Percentiles rank a stretch among this genome's conserved stretches.
These are phyloP conservation scores for Thermothelomyces thermophilus DNA, from an alignment of 2,329 filamentous ascomycete species.

Conservation along the genomic window DNA sequence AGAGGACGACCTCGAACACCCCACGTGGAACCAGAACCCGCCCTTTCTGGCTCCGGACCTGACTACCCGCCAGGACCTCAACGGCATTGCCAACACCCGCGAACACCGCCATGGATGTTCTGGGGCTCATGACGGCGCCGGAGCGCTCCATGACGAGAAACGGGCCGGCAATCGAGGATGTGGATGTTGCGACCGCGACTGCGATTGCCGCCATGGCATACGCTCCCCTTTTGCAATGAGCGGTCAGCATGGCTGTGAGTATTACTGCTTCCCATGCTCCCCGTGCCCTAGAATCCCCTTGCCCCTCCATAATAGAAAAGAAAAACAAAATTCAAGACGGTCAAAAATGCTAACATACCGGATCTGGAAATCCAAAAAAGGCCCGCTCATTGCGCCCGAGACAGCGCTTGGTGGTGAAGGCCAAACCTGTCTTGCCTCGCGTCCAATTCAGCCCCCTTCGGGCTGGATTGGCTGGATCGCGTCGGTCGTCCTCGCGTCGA, in stretches of 20 bases:
- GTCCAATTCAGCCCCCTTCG: constrained; percentile 28
- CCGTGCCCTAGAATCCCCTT: too few species aligned
- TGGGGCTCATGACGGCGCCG: constrained; percentile 1
- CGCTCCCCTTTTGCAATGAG: constrained; percentile 12
- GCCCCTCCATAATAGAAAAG: too few species aligned
- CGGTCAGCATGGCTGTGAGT: constrained; percentile 5
- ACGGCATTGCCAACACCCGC: constrained; percentile 47
- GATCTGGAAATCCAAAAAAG: too few species aligned
- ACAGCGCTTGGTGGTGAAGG: constrained; percentile 37
- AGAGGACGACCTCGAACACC: constrained; percentile 40
- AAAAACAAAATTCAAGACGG: too few species aligned
- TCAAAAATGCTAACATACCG: too few species aligned
- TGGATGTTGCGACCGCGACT: neutral
- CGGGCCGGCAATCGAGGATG: constrained; percentile 1
- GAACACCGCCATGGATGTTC: constrained; percentile 16
- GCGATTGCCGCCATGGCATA: neutral
- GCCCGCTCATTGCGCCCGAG: constrained; percentile 18
- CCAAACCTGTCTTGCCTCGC: constrained; percentile 31
- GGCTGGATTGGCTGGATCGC: constrained; percentile 38
- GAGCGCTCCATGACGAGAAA: constrained; percentile 18
- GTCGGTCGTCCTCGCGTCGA: constrained; percentile 34
- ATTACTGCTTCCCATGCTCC: constrained; percentile 6
- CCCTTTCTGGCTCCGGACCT: constrained; percentile 41
- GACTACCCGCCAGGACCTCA: constrained; percentile 50
- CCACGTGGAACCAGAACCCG: constrained; percentile 49